Conservation (phyloP, 768 basidiomycete genomes). For the Hygrophorus pudorinus region DNA sequence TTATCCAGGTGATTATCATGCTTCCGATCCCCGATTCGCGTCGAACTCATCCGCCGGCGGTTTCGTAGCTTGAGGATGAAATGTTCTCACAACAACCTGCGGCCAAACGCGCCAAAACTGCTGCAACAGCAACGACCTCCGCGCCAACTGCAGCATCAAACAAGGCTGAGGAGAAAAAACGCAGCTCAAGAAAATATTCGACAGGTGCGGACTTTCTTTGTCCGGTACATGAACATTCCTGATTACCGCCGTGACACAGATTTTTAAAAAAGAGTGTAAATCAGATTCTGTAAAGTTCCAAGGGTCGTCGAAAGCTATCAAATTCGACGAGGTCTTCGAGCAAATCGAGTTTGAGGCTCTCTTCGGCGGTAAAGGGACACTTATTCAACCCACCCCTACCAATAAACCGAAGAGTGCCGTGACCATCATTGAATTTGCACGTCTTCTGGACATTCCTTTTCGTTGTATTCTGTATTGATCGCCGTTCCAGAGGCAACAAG, state of each 20-base stretch:
- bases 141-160: conserved; percentile 13
- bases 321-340: conserved; percentile 30
- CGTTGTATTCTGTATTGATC: not conserved
- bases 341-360: conserved; percentile 23
- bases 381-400: conserved; percentile 28
- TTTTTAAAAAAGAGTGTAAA: conserved; percentile 33
- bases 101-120: conserved; percentile 22
- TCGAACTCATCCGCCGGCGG: conserved; percentile 1
- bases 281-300: conserved; percentile 29
- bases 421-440: conserved; percentile 29
- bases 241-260: conserved; percentile 10
- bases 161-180: conserved; percentile 30
- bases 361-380: conserved; percentile 24
- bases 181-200: conserved; percentile 30
- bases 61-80: conserved; percentile 24
- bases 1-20: conserved; percentile 14
- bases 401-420: conserved; percentile 32
- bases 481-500: conserved; percentile 10
- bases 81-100: conserved; percentile 15
- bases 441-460: too few species aligned
- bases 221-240: not conserved
- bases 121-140: conserved; percentile 4
- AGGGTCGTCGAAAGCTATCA: conserved; percentile 26
- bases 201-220: conserved; percentile 17
- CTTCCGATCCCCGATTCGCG: not conserved